phyloP scores from a whole-genome alignment of 495 filamentous ascomycete genomes.

The Neurospora sp. region DNA sequence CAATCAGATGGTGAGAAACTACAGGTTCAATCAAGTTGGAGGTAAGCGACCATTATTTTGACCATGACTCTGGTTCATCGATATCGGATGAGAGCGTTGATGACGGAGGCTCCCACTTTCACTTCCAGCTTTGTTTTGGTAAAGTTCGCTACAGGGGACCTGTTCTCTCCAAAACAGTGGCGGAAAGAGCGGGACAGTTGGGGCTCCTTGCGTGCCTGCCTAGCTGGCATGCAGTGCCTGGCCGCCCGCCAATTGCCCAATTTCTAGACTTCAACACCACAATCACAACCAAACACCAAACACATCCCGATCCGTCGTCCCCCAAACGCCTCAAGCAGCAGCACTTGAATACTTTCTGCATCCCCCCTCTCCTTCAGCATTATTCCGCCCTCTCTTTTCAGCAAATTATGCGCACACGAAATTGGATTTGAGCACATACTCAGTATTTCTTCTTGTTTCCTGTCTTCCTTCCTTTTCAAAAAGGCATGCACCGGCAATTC shows the following conservation, averaged over 20 bases:
- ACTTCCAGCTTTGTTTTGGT: not conserved
- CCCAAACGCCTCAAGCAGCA: not conserved
- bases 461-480: not conserved
- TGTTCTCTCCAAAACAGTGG: not conserved
- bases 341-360: not conserved
- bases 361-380: not conserved
- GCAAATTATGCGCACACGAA: not conserved
- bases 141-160: not conserved
- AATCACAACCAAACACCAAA: not conserved
- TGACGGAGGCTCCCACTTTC: not conserved
- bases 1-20: not conserved
- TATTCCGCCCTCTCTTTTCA: not conserved
- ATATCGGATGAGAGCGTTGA: not conserved
- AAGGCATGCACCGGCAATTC: not conserved
- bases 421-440: not conserved
- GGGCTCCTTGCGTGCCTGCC: not conserved
- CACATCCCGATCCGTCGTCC: not conserved
- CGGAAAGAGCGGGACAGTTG: not conserved
- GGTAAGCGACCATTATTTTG: not conserved
- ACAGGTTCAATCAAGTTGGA: no score
- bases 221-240: not conserved
- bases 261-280: not conserved
- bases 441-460: not conserved
- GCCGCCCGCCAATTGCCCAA: not conserved
- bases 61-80: not conserved